Evolutionary conservation across 2,329 filamentous ascomycete genomes (phyloP).

Genomic region (Endoconidiophora laricicola): DNA sequence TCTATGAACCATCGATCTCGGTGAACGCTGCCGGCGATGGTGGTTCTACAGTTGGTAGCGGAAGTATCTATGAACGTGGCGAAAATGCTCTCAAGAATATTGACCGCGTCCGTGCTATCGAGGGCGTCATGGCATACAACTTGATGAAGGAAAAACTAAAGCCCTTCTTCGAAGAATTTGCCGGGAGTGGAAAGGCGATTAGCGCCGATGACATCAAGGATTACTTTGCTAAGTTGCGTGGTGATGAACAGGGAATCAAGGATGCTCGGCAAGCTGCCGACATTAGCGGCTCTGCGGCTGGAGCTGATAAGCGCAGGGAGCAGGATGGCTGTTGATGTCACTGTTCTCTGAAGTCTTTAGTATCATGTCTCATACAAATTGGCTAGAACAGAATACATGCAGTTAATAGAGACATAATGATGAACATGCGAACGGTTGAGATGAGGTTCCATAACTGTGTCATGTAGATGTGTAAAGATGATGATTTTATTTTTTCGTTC

Average conservation of each 20-base stretch:
- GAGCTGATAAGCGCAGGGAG: constrained; percentile 24
- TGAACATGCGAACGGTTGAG: too few species aligned
- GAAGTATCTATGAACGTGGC: constrained; percentile 74
- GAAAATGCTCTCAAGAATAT: constrained; percentile 85
- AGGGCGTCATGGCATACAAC: constrained; percentile 97
- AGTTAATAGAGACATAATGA: too few species aligned
- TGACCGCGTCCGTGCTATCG: constrained; percentile 81
- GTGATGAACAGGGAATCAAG: constrained; percentile 61
- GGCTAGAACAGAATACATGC: too few species aligned
- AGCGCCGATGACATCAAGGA: constrained; percentile 90
- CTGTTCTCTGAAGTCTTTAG: too few species aligned
- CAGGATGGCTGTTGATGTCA: constrained; percentile 33
- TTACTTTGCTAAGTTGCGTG: constrained; percentile 87
- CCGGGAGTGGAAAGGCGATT: constrained; percentile 74
- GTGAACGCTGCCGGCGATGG: constrained; percentile 39
- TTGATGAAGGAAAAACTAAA: constrained; percentile 92
- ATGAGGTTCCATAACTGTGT: too few species aligned
- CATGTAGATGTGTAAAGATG: too few species aligned
- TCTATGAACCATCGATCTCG: constrained; percentile 81
- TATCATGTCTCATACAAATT: not conserved
- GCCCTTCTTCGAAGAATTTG: constrained; percentile 83
- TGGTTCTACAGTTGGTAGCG: constrained; percentile 50
- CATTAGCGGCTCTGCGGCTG: constrained; percentile 15
- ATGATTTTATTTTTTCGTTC: too few species aligned
- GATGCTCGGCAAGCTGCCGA: constrained; percentile 40